Base-by-base conservation (phyloP, 2,329 filamentous ascomycete species). In the Hypoxylon sp. region DNA sequence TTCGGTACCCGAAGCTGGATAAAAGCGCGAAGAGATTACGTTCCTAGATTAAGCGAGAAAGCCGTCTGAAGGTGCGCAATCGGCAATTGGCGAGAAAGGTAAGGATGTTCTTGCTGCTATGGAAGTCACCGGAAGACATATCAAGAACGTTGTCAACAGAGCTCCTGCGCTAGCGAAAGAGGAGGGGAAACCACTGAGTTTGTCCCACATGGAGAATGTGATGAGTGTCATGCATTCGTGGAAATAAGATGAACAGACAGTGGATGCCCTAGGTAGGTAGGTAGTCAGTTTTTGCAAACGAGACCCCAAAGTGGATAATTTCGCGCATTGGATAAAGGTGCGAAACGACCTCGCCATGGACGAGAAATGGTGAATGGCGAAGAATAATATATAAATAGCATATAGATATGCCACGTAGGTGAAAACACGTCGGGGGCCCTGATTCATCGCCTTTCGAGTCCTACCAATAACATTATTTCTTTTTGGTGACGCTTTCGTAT, bases 1-100 rank as follows among this genome's bases (percentile, higher is more conserved):
- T 76, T 22, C 59, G 70, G 13, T 77, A 74, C 34, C 57, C 62
- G 2, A 51, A 60, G 20, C 64, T 75, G 2, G 58, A 65, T 8
- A 24, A 30, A 1, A 43, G n/a, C 3, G 56, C 56, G 2, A 49
- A 48, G 1, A 44, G 39, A 8, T 24, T 6, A 28, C 26, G n/a
- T 34, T 32, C 26, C 11, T 54, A 3, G 22, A 19, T 4, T 15
- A 24, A 10, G 28, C 26, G 2, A 24, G 49, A 8, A 43, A 28
- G n/a, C 17, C 24, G 4, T 13, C 49, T 13, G 20, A 34, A 15
- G 24, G 19, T 24, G 11, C 24, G 7, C 6, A 13, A 17, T 39
- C 8, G 7, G 13, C 19, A 11, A 19, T 43, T 13, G 20, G 39
- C 24, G 39, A 43, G 3, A 26, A 46, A 22, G 51, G 34, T 5